Evolutionary conservation across 306 rosid genomes (phyloP).

Genomic region (Rubus idaeus): DNA sequence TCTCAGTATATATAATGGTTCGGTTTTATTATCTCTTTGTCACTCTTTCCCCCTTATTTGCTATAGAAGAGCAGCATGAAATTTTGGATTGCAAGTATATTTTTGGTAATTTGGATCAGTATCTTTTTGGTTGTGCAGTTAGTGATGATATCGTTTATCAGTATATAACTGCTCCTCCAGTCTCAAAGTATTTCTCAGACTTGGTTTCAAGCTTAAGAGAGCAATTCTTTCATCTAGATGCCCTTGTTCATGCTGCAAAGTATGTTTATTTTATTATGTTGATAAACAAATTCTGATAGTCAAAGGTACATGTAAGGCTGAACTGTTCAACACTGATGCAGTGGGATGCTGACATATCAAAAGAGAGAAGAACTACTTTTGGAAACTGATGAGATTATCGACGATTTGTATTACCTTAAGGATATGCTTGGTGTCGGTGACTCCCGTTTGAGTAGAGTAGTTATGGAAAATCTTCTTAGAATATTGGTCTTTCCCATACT

Average conservation of each 20-base stretch:
- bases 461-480: conserved; percentile 63
- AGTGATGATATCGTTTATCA: conserved; percentile 65
- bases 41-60: background rate
- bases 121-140: conserved; percentile 61
- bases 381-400: conserved; percentile 63
- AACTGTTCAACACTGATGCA: conserved; percentile 37
- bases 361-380: conserved; percentile 51
- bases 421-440: conserved; percentile 62
- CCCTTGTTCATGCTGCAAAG: conserved; percentile 47
- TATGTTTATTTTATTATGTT: conserved; percentile 30
- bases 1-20: conserved; percentile 72
- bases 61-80: conserved; percentile 19
- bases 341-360: conserved; percentile 43
- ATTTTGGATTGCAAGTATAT: conserved; percentile 16
- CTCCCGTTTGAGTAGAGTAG: conserved; percentile 45
- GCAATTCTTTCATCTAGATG: conserved; percentile 57
- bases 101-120: conserved; percentile 34
- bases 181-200: conserved; percentile 74
- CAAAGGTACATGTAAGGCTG: conserved; percentile 13
- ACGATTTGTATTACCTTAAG: conserved; percentile 73
- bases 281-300: background rate
- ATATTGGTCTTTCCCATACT: conserved; percentile 59
- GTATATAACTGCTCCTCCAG: conserved; percentile 71
- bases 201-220: conserved; percentile 57
- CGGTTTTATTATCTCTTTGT: conserved; percentile 2